Evolutionary conservation across 768 basidiomycete genomes (phyloP), one percentile per base, ranked within the genome.

Genomic region (Dentipellis sp.): DNA sequence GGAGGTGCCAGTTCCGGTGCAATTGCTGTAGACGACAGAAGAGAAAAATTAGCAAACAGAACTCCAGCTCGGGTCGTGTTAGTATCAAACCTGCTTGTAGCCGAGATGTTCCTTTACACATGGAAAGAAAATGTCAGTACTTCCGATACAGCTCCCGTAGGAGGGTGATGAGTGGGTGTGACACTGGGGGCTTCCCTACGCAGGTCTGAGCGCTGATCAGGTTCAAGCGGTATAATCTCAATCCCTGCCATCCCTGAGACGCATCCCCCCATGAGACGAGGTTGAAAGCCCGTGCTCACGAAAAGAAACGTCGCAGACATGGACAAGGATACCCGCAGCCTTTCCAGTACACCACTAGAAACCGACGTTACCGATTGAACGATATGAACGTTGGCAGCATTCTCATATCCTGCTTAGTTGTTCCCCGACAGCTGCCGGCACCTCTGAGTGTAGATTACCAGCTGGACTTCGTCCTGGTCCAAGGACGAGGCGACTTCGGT

Each of bases 201-300:
- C 91, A 91, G 89, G 88, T 91, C 78, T 92, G 79, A 91, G 82
- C 88, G 78, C 90, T 91, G 86, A 80, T 90, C 92, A 94, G 90
- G 91, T 93, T 93, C 88, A 72, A 82, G 84, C 92, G 91, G 91
- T 94, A 82, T 94, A 58, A 88, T 94, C 92, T 94, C 91, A 94
- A 91, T 72, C 90, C 81, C 73, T 70, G 72, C 71, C 70, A 71
- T 67, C 68, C 69, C 62, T 57, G 56, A 61, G 53, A 55, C 63
- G 63, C 59, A 60, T 63, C 65, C 62, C 63, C 49, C 63, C 58
- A 62, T 59, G 58, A 60, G 60, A 63, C 64, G 50, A 29, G 49
- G 61, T 46, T 47, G 57, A 61, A 23, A 46, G 60, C 58, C 29
- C 29, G 29, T 29, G 29, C 55, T 64, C 65, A 63, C 69, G 58